Conservation (phyloP, 352 stramenopile genomes). For the Phytophthora fragariae region DNA sequence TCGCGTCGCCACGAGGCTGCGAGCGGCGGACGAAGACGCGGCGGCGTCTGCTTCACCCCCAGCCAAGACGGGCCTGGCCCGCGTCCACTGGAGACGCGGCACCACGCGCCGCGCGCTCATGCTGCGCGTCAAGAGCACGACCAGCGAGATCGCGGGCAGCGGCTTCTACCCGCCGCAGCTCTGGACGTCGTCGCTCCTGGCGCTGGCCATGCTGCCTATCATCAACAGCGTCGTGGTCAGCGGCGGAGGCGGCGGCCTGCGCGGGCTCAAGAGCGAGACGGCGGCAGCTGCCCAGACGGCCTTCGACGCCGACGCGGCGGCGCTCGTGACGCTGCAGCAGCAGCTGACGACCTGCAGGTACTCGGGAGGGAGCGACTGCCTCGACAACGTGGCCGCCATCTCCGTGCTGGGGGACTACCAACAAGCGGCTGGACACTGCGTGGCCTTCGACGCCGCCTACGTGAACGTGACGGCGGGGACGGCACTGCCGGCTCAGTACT, state of each 20-base stretch:
- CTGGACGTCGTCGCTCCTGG: constrained; percentile 52
- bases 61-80: constrained; percentile 21
- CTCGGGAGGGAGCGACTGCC: constrained; percentile 64
- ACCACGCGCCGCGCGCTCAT: constrained; percentile 33
- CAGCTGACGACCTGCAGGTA: constrained; percentile 75
- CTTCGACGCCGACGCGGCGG: constrained; percentile 48
- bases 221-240: constrained; percentile 54
- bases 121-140: constrained; percentile 48
- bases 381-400: constrained; percentile 60
- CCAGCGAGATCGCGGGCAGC: constrained; percentile 50
- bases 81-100: constrained; percentile 37
- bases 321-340: constrained; percentile 46
- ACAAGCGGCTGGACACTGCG: constrained; percentile 55
- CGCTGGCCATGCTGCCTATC: constrained; percentile 49
- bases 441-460: constrained; percentile 73
- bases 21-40: not conserved
- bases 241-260: constrained; percentile 26
- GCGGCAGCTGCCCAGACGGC: constrained; percentile 32
- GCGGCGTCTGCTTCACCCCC: not conserved
- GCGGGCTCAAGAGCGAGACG: constrained; percentile 34
- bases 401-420: constrained; percentile 63
- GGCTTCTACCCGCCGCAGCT: constrained; percentile 51
- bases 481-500: constrained; percentile 65
- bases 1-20: constrained; percentile 1
- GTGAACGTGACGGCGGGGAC: constrained; percentile 51